A percentile compares a stretch with the other conserved stretches of the same genome.
Conservation (phyloP, 2,329 filamentous ascomycete genomes). For the Cladosporium sp. region DNA sequence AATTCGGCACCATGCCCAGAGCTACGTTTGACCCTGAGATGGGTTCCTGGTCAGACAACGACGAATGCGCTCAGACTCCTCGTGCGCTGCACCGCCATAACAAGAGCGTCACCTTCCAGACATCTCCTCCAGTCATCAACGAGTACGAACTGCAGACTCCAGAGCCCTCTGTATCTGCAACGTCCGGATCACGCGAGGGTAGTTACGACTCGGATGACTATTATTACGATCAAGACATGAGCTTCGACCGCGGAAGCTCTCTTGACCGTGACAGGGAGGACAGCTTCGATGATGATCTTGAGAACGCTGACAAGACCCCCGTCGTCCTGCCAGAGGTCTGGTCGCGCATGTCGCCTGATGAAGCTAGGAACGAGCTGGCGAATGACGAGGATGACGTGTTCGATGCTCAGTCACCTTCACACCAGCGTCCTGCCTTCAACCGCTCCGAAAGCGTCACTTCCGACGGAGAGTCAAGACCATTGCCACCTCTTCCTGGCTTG, state of each 20-base stretch:
- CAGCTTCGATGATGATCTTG: slow-evolving; percentile 91
- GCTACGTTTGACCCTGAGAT: slow-evolving; percentile 61
- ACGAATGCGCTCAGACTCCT: slow-evolving; percentile 57
- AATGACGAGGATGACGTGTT: slow-evolving; percentile 63
- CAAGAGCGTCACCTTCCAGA: slow-evolving; percentile 97
- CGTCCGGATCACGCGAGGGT: slow-evolving; percentile 83
- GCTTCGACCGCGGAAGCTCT: slow-evolving; percentile 54
- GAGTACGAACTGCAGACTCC: slow-evolving; percentile 98
- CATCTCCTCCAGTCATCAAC: slow-evolving; percentile 86
- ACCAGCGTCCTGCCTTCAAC: slow-evolving; percentile 52
- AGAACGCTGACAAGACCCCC: slow-evolving; percentile 94
- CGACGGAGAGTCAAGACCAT: slow-evolving; percentile 73
- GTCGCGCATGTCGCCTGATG: slow-evolving; percentile 69
- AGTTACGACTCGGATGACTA: slow-evolving; percentile 81
- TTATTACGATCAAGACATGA: slow-evolving; percentile 67
- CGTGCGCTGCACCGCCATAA: slow-evolving; percentile 73
- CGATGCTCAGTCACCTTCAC: slow-evolving; percentile 45
- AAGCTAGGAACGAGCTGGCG: slow-evolving; percentile 50
- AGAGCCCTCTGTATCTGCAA: slow-evolving; percentile 78
- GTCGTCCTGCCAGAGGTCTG: slow-evolving; percentile 97
- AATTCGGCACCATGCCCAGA: slow-evolving; percentile 51
- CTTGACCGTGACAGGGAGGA: slow-evolving; percentile 61
- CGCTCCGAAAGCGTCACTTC: slow-evolving; percentile 71
- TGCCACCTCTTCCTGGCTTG: slow-evolving; percentile 74
- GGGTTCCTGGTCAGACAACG: slow-evolving; percentile 64